Evolutionary conservation across 1,284 basidiomycete genomes (phyloP), one percentile per base, ranked within the genome.

Genomic region (Cutaneotrichosporon sp.): DNA sequence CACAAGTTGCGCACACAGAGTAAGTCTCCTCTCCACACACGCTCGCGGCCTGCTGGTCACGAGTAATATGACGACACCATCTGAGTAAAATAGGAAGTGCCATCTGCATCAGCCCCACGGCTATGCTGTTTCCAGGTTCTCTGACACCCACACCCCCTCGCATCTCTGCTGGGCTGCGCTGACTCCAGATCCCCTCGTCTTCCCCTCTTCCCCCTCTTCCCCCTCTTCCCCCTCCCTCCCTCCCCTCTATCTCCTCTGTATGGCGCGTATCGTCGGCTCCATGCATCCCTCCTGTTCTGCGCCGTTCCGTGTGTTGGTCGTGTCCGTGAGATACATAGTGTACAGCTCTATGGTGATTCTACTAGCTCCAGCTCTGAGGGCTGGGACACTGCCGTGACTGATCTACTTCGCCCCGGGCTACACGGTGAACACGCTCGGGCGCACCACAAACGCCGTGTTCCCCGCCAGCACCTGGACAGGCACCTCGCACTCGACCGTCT

Each of bases 401-500:
- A n/a, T n/a, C n/a, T n/a, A n/a, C 22, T 14, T 14, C 43, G 16
- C 27, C 9, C 25, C n/a, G n/a, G n/a, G 27, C 59, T 59, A 74
- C 31, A 72, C 63, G 10, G 58, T 54, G 25, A 62, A 66, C 9
- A 70, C 64, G 27, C 60, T 69, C 22, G 77, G 75, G 31, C 72
- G 62, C 9, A 77, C 75, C n/a, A 76, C 66, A 54, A 91, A 94
- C 55, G 89, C 89, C 9, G 92, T 94, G 77, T 92, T 93, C 27
- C 91, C 90, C 16, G 92, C 88, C 83, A 89, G 91, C 4, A 95
- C 89, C 68, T 81, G 86, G 60, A 97, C 86, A n/a, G 91, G 91
- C 53, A 97, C 88, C 76, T 91, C 89, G 70, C 92, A 95, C 74
- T 95, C 92, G 20, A 97, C 90, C 63, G 87, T 89, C 82, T 95